phyloP scores from a whole-genome alignment of 2,329 filamentous ascomycete genomes.

The Ascochyta fabae region DNA sequence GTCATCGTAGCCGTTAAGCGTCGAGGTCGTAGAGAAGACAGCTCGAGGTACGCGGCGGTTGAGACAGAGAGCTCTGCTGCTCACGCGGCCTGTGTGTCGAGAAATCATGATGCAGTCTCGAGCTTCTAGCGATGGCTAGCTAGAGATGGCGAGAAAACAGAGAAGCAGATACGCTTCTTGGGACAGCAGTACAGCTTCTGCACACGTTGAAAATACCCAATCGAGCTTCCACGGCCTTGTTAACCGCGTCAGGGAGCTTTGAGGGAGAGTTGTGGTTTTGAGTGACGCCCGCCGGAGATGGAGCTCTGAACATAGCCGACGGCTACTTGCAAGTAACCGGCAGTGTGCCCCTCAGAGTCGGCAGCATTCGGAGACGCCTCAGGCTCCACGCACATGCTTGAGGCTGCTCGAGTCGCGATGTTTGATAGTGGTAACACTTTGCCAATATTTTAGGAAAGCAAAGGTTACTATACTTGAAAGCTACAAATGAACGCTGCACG shows the following conservation, averaged over 20 bases:
- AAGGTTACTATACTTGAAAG: not conserved
- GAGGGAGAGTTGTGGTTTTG: slow-evolving; percentile 11
- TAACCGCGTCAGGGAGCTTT: not conserved
- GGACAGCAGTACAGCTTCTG: slow-evolving; percentile 3
- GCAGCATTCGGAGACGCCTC: slow-evolving; percentile 4
- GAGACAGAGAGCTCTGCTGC: slow-evolving; percentile 11
- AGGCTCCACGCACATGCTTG: slow-evolving; percentile 8
- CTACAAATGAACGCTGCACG: no score
- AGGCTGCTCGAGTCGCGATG: slow-evolving; percentile 6
- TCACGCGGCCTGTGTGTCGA: slow-evolving; percentile 20
- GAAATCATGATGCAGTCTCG: slow-evolving; percentile 8
- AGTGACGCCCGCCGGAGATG: slow-evolving; percentile 1
- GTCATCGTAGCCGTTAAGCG: slow-evolving; percentile 60
- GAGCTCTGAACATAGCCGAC: slow-evolving; percentile 17
- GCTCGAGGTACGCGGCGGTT: slow-evolving; percentile 17
- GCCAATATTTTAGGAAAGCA: not conserved
- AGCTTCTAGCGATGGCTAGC: not conserved
- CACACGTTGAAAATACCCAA: not conserved
- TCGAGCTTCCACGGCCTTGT: slow-evolving; percentile 1
- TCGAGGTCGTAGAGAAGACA: slow-evolving; percentile 38
- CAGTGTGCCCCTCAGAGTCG: slow-evolving; percentile 6
- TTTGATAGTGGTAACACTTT: not conserved
- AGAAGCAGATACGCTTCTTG: not conserved
- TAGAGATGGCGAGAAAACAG: not conserved
- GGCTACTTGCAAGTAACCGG: slow-evolving; percentile 18